Percentiles rank a stretch among this genome's conserved stretches.
Conservation (phyloP, 139 green algal genomes). For the Chlorella sp. region DNA sequence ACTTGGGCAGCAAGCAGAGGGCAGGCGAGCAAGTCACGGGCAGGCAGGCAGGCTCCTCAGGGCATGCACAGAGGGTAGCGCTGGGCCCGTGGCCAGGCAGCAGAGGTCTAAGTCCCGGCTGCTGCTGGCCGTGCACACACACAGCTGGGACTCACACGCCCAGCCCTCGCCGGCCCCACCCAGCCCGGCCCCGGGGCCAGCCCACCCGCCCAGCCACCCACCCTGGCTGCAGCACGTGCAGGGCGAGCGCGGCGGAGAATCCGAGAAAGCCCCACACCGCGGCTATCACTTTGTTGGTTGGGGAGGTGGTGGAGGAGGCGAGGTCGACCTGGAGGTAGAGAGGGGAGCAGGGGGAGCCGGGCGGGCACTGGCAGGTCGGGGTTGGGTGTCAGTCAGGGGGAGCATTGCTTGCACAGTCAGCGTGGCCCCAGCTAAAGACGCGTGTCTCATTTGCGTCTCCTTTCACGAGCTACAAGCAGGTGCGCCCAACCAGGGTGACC, state of each 20-base stretch:
- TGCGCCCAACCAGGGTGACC: no score
- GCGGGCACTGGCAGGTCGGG: neutral
- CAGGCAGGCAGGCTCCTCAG: neutral
- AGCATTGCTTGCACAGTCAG: neutral
- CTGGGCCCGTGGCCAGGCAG: neutral
- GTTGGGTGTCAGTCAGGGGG: neutral
- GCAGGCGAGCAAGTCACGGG: neutral
- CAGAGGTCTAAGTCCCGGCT: neutral
- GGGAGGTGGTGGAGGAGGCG: constrained; percentile 33
- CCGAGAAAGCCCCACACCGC: constrained; percentile 12
- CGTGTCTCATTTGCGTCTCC: no score
- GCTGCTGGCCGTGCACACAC: no score
- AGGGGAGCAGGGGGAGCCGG: neutral
- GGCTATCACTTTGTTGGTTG: constrained; percentile 33
- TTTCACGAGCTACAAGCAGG: no score
- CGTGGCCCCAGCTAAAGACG: no score
- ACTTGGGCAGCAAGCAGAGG: no score
- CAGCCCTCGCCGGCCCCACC: no score
- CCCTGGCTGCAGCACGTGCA: constrained; percentile 26
- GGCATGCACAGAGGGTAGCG: no score
- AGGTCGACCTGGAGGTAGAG: constrained; percentile 31
- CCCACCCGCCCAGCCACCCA: neutral
- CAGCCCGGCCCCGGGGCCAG: no score
- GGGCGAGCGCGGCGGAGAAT: constrained; percentile 25
- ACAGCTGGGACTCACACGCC: no score